Evolutionary conservation across 345 rosid species (phyloP).

Genomic region (Ceriops decandra): DNA sequence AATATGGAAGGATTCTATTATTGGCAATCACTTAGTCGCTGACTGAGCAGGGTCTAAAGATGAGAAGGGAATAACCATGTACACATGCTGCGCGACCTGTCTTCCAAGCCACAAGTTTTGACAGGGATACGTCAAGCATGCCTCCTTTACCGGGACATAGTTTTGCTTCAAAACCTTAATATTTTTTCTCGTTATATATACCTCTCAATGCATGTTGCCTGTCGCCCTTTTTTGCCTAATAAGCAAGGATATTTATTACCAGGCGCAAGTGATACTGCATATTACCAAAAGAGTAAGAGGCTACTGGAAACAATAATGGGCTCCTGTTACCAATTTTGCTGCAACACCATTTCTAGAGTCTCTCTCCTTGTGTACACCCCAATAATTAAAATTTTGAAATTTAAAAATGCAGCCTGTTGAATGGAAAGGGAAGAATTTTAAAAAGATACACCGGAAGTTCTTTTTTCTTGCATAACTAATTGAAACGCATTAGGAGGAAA

Average conservation of each 20-base stretch:
- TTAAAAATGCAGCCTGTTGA: too few species aligned
- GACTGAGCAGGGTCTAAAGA: not conserved
- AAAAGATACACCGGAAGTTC: too few species aligned
- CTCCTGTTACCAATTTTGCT: too few species aligned
- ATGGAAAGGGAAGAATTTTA: too few species aligned
- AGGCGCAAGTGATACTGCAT: too few species aligned
- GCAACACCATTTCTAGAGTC: too few species aligned
- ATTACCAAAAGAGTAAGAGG: too few species aligned
- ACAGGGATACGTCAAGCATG: conserved; percentile 19
- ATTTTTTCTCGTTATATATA: not conserved
- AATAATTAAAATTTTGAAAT: too few species aligned
- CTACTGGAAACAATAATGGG: too few species aligned
- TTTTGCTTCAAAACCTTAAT: not conserved
- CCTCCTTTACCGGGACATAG: conserved; percentile 6
- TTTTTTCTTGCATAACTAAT: too few species aligned
- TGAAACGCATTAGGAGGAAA: too few species aligned
- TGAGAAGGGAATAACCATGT: not conserved
- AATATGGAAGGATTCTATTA: not conserved
- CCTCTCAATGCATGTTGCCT: not conserved
- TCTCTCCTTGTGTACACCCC: too few species aligned
- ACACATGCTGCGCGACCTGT: conserved; percentile 4
- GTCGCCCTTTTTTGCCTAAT: not conserved
- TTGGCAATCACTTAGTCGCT: not conserved
- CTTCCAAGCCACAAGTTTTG: conserved; percentile 7
- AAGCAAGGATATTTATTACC: not conserved